Evolutionary conservation across 768 basidiomycete genomes (phyloP), one percentile per base, ranked within the genome.

Genomic region (Kwoniella pini): DNA sequence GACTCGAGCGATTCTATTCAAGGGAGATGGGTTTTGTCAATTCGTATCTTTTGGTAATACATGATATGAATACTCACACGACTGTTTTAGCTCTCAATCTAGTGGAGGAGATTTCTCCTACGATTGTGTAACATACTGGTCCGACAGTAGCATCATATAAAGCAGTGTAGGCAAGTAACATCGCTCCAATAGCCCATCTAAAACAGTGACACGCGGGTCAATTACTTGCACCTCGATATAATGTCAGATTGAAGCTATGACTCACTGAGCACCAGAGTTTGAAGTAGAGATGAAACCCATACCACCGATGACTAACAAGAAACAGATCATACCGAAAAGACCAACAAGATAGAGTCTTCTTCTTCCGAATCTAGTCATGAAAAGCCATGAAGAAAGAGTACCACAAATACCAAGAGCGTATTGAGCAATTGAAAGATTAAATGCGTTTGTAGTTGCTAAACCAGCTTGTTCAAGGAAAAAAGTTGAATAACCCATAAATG

Each of bases 311-410:
- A 74, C 60, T 58, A 79, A 21, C 11, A 81, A 70, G 4, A 79
- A 42, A 50, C 70, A 36, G 42, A 57, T 31, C 68, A 79, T 69
- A 38, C 39, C 46, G 31, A 63, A 44, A 3, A 80, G 74, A 46
- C 80, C 80, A 28, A 39, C 43, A 26, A 80, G 45, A 71, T 80
- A 81, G n/a, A 81, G 69, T 3, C 54, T 62, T 43, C 80, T 71
- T 22, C 80, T 77, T 24, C 80, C 80, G 57, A 78, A 69, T 9
- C 45, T 26, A 2, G 19, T 36, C 60, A 79, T 58, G 11, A 77
- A 61, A 65, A 64, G 53, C 67, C 72, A 74, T 48, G 69, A 70
- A 24, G 49, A 51, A 24, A 68, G 55, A 1, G 68, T 68, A 13
- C 73, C 73, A 27, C 55, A n/a, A 21, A 63, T 46, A 48, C 68